Evolutionary conservation across 441 rosid species (phyloP), one percentile per base, ranked within the genome.

Genomic region (Populus hybrid): DNA sequence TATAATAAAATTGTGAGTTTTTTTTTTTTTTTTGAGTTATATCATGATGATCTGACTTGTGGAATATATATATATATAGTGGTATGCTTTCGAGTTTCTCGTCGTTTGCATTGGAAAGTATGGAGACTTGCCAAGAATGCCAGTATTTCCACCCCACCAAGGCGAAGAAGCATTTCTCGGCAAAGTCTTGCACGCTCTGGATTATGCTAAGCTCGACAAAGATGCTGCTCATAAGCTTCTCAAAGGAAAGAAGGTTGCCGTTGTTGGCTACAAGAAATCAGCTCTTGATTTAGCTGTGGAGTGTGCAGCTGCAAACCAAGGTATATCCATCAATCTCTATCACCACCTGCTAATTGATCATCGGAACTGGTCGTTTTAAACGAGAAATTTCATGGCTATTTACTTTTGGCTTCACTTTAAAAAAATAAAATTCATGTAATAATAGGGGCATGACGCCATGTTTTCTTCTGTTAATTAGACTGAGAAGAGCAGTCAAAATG

Each of bases 231-330:
- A 28, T 2, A 35, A 83, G 78, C 78, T 90, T 0, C 81, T 90
- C 35, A 74, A 77, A 36, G 93, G 88, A 24, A 90, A 90, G 78
- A 87, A 87, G 74, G 90, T 90, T 50, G 87, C 84, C 4, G 67
- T 88, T 8, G 79, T 90, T 38, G 93, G 93, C 67, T 88, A 79
- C 80, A 87, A 72, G 66, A 90, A 90, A 81, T 86, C 91, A 0
- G 91, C 91, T 6, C 85, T 90, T 70, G 93, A 90, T 86, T 76
- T 90, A 11, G 93, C 93, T 26, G 78, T 81, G 3, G 91, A 90
- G 75, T 88, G 90, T 59, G 89, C 89, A 0, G 72, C 80, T 78
- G 87, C 87, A 2, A 90, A 90, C 74, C 88, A 84, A 86, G 90
- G 92, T 86, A 80, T 6, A 1, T 75, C 28, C 6, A 32, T 40